Base-by-base conservation (phyloP, 2,329 filamentous ascomycete genomes). In the Xylaria sp. region DNA sequence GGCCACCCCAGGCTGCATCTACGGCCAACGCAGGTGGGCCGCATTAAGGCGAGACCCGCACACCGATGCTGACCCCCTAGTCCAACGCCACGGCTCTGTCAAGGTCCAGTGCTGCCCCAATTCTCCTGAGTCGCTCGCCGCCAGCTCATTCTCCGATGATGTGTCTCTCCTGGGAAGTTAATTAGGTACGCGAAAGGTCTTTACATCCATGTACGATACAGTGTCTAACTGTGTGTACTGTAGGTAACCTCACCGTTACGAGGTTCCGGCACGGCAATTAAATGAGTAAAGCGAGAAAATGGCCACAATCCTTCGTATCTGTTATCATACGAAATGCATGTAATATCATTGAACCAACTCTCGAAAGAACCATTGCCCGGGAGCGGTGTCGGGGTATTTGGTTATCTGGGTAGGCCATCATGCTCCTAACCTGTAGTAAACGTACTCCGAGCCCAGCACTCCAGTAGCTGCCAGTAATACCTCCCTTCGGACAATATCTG, bases 41-140 rank as follows among this genome's bases (percentile, higher is more conserved):
- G n/a, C n/a, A n/a, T n/a, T n/a, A n/a, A n/a, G n/a, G n/a, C 40
- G 35, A 65, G 55, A 38, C 59, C 33, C 58, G 54, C 47, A 61
- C 17, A 52, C 35, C 54, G 50, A 61, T 17, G 37, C 19, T 23
- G 43, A 45, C 21, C 54, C 54, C 54, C 54, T 28, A 7, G 47
- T 57, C 54, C 23, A 57, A 42, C 51, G 21, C 35, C 45, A 53
- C 42, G 11, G 58, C 56, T 37, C 5, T 31, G 28, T 31, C 15
- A 56, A 37, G 49, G 23, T 40, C 14, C 28, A 31, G 4, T 31
- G 28, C 21, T 15, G 42, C 42, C 45, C 25, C 25, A 28, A n/a
- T 47, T 47, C 45, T 47, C 45, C 45, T 47, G 45, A 46, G 21
- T 28, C 6, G 14, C 14, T 46, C 43, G 43, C 28, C 9, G 28